Percentiles rank a stretch among this genome's conserved stretches.
phyloP scores from a whole-genome alignment of 306 rosid species.

The Glycyrrhiza uralensis region DNA sequence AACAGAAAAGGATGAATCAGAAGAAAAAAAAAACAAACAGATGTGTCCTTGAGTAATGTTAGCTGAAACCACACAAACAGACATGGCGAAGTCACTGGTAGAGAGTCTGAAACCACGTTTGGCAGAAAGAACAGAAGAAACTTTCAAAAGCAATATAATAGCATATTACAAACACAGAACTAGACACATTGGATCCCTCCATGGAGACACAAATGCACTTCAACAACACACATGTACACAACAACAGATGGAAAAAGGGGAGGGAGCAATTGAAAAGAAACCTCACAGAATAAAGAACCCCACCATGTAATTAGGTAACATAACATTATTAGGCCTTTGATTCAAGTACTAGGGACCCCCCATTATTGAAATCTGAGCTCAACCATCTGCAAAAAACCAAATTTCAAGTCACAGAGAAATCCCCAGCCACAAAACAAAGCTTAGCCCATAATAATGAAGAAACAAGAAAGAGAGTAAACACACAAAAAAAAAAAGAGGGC shows the following conservation, averaged over 20 bases:
- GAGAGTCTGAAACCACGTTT: constrained; percentile 25
- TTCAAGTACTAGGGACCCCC: constrained; percentile 35
- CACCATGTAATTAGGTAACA: too few relatives aligned
- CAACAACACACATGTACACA: constrained; percentile 21
- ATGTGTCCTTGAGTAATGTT: neutral
- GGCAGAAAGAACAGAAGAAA: constrained; percentile 18
- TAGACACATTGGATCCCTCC: constrained; percentile 56
- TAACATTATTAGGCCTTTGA: constrained; percentile 35
- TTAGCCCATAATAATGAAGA: too few relatives aligned
- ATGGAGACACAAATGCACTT: constrained; percentile 39
- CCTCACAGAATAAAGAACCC: constrained; percentile 36
- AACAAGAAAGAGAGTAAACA: too few relatives aligned
- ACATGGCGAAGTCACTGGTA: neutral
- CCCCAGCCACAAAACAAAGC: neutral
- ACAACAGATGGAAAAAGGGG: neutral
- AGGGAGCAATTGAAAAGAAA: constrained; percentile 10
- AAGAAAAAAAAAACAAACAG: neutral
- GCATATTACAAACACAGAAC: neutral
- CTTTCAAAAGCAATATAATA: constrained; percentile 19
- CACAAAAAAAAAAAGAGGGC: too few relatives aligned
- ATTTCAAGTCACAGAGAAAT: neutral
- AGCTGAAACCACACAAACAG: neutral
- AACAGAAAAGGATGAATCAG: neutral
- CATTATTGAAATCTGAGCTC: constrained; percentile 38
- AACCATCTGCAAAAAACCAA: constrained; percentile 59